phyloP scores from a whole-genome alignment of 768 basidiomycete genomes.

The Amanita exitialis region DNA sequence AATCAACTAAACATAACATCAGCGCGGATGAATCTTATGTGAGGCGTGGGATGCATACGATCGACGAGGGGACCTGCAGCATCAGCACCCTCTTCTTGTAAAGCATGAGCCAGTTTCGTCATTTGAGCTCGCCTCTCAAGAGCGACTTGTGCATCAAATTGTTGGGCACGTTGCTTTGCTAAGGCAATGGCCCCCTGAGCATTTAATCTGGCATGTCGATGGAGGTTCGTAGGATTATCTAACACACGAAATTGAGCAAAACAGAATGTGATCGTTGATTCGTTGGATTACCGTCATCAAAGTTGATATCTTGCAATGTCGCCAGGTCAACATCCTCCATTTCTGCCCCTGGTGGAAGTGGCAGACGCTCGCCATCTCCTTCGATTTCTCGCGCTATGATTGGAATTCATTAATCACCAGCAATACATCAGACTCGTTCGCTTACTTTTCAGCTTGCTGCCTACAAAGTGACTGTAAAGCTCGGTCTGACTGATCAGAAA shows the following conservation, averaged over 20 bases:
- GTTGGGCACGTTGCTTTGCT: constrained; percentile 69
- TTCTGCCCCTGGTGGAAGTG: constrained; percentile 47
- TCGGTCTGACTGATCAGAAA: constrained; percentile 99
- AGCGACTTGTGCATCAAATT: constrained; percentile 80
- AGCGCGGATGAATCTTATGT: not conserved
- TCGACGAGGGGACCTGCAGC: constrained; percentile 47
- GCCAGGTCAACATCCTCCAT: constrained; percentile 42
- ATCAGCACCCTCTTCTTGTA: constrained; percentile 26
- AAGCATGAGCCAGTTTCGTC: constrained; percentile 42
- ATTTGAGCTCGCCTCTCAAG: constrained; percentile 76
- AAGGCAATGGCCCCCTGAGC: constrained; percentile 82
- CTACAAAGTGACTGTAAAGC: constrained; percentile 97
- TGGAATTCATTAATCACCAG: constrained; percentile 9
- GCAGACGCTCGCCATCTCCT: constrained; percentile 35
- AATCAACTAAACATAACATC: constrained; percentile 53
- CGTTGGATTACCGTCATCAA: constrained; percentile 68
- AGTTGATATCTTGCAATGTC: constrained; percentile 69
- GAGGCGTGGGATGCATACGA: constrained; percentile 33
- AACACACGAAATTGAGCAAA: constrained; percentile 2
- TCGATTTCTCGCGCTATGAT: constrained; percentile 65
- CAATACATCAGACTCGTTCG: constrained; percentile 7
- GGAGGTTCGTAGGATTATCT: constrained; percentile 87
- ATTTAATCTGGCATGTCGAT: constrained; percentile 76
- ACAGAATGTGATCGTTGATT: not conserved
- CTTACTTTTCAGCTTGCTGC: constrained; percentile 88